Evolutionary conservation across 2,329 filamentous ascomycete genomes (phyloP).

Genomic region (Hymenoscyphus scutula): DNA sequence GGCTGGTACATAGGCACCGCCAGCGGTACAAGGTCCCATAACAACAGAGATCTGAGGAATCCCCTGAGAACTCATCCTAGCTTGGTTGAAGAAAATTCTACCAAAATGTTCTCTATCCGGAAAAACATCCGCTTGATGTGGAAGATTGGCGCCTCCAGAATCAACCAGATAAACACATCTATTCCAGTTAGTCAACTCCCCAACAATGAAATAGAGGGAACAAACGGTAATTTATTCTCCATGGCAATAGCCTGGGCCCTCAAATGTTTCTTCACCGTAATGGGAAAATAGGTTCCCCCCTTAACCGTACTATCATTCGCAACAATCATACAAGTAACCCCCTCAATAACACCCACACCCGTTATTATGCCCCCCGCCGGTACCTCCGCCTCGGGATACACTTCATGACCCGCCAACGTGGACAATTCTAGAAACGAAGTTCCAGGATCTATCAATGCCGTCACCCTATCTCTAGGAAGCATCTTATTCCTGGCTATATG

Average conservation of each 20-base stretch:
- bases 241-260: constrained; percentile 86
- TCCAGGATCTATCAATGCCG: constrained; percentile 82
- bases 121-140: constrained; percentile 93
- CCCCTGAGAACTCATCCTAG: constrained; percentile 81
- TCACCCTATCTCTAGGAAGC: constrained; percentile 85
- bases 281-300: constrained; percentile 93
- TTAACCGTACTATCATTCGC: constrained; percentile 98
- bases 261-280: constrained; percentile 96
- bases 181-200: constrained; percentile 1
- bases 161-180: constrained; percentile 94
- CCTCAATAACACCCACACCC: constrained; percentile 84
- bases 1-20: constrained; percentile 91
- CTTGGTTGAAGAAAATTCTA: constrained; percentile 97
- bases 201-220: constrained; percentile 13
- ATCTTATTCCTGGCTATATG: constrained; percentile 88
- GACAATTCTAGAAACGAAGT: constrained; percentile 93
- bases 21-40: constrained; percentile 96
- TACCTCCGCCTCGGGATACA: constrained; percentile 85
- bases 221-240: constrained; percentile 74
- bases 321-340: constrained; percentile 88
- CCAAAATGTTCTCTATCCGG: constrained; percentile 91
- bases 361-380: constrained; percentile 91
- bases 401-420: constrained; percentile 79
- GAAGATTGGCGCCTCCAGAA: constrained; percentile 91
- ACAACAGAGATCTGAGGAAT: constrained; percentile 94